Percentiles rank a stretch among this genome's conserved stretches.
These are phyloP conservation scores for Eucalyptus pumila DNA, from an alignment of 345 rosid genomes.

Conservation along the genomic window DNA sequence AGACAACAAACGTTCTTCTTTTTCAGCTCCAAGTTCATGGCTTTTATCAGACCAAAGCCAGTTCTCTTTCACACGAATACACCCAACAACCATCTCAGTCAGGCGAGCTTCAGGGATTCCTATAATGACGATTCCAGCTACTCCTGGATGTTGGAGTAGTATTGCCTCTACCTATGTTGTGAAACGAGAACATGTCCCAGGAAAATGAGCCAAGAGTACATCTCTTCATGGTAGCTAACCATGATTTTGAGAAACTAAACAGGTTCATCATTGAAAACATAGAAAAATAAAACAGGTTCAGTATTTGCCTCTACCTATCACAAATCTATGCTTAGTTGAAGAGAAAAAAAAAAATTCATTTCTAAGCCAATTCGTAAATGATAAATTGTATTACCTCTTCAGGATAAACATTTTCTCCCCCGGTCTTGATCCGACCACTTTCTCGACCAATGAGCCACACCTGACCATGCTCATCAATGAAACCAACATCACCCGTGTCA, in stretches of 20 bases:
- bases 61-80: slow-evolving; percentile 36
- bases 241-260: background rate
- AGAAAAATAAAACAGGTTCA: background rate
- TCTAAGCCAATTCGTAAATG: background rate
- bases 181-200: background rate
- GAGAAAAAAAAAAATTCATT: background rate
- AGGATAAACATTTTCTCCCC: slow-evolving; percentile 82
- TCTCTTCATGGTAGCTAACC: background rate
- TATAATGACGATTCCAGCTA: slow-evolving; percentile 37
- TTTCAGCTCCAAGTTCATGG: background rate
- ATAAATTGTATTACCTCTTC: slow-evolving; percentile 48
- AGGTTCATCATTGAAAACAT: background rate
- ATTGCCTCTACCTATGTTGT: slow-evolving; percentile 15
- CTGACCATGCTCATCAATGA: slow-evolving; percentile 41
- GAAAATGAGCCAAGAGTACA: background rate
- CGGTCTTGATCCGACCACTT: slow-evolving; percentile 65
- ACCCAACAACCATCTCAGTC: slow-evolving; percentile 68
- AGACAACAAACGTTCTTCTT: slow-evolving; percentile 14
- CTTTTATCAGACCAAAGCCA: slow-evolving; percentile 53
- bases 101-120: slow-evolving; percentile 52
- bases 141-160: slow-evolving; percentile 47
- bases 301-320: background rate
- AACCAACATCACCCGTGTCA: slow-evolving; percentile 74
- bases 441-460: slow-evolving; percentile 71
- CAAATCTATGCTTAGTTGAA: background rate